These are phyloP conservation scores for Neoarthrinium moseri DNA, from an alignment of 2,329 filamentous ascomycete genomes.

Conservation along the genomic window DNA sequence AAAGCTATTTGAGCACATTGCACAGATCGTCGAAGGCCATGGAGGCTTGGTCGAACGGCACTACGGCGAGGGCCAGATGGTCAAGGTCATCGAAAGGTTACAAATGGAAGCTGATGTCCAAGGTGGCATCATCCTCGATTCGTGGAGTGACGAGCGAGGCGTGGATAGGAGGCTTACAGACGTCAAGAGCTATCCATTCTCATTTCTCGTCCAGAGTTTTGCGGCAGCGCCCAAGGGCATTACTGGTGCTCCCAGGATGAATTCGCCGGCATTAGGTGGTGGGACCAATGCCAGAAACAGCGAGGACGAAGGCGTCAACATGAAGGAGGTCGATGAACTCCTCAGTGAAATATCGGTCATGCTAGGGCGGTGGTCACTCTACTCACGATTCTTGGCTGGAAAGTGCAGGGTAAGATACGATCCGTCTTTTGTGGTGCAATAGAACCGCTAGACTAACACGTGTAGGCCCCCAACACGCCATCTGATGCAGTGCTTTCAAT, in stretches of 20 bases:
- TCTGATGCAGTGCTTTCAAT: constrained; percentile 60
- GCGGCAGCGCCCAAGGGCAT: constrained; percentile 66
- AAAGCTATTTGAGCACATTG: constrained; percentile 94
- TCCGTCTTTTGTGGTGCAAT: constrained; percentile 11
- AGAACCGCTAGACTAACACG: constrained; percentile 23
- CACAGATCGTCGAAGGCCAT: constrained; percentile 91
- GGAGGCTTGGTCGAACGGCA: constrained; percentile 89
- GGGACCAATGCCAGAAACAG: constrained; percentile 56
- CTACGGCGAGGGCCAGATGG: constrained; percentile 92
- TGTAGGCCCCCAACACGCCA: constrained; percentile 49
- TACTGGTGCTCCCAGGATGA: constrained; percentile 63
- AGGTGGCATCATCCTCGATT: constrained; percentile 91
- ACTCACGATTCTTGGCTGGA: constrained; percentile 81
- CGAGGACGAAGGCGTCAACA: constrained; percentile 91
- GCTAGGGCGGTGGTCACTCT: constrained; percentile 90
- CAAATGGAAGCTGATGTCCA: constrained; percentile 96
- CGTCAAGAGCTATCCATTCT: constrained; percentile 96
- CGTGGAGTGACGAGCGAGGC: constrained; percentile 86
- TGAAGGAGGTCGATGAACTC: constrained; percentile 90
- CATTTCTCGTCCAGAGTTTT: constrained; percentile 94
- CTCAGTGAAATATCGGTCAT: constrained; percentile 88
- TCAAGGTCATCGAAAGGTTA: constrained; percentile 85
- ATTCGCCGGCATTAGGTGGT: constrained; percentile 69
- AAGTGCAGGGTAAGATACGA: constrained; percentile 71
- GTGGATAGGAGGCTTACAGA: constrained; percentile 88